Evolutionary conservation across 1,139 yeast species (phyloP).

Genomic region (Magnusiomyces sp.): DNA sequence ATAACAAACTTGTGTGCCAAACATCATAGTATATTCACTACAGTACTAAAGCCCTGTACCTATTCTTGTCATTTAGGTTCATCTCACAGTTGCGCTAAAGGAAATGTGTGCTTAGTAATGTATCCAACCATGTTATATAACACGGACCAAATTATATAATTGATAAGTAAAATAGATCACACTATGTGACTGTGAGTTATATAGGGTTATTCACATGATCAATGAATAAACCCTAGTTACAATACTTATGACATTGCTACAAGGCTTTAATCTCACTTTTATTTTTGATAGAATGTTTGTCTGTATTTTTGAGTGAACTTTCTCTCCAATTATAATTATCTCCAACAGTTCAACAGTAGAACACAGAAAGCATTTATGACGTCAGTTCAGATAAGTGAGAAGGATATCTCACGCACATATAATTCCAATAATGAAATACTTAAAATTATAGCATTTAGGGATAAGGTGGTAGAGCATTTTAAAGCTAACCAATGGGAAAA

Average conservation of each 20-base stretch:
- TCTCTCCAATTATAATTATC: no score
- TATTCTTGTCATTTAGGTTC: background rate
- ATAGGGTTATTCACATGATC: no score
- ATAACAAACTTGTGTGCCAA: background rate
- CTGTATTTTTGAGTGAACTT: slow-evolving; percentile 2
- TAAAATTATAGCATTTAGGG: background rate
- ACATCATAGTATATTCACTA: background rate
- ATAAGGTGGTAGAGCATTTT: background rate
- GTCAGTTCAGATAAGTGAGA: no score
- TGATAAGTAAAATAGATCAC: background rate
- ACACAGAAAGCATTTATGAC: no score
- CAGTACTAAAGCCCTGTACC: background rate
- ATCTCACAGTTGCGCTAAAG: no score
- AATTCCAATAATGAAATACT: background rate
- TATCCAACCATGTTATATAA: background rate
- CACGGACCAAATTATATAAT: background rate
- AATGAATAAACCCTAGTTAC: background rate
- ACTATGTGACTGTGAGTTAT: background rate
- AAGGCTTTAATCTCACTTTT: background rate
- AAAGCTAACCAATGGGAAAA: background rate
- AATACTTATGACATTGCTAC: background rate
- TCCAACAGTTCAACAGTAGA: no score
- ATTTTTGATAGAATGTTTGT: background rate
- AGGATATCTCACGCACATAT: background rate
- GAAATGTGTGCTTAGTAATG: background rate